phyloP scores from a whole-genome alignment of 2,329 filamentous ascomycete species.

The Cadophora luteo-olivacea region DNA sequence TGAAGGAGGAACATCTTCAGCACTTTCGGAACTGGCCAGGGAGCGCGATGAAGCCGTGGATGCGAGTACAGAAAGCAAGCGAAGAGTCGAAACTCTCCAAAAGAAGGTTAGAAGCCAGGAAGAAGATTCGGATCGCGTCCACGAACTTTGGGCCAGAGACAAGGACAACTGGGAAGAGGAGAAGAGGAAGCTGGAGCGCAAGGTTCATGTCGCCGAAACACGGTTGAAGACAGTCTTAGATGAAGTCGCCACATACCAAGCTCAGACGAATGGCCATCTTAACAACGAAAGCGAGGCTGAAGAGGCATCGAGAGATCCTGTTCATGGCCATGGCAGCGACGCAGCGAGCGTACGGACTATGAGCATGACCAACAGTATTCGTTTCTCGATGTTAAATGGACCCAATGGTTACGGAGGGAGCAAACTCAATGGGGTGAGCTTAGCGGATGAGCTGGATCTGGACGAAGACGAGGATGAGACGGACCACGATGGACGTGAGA shows the following conservation, averaged over 20 bases:
- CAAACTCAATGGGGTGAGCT: constrained; percentile 71
- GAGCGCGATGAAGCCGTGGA: constrained; percentile 88
- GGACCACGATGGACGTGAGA: constrained; percentile 73
- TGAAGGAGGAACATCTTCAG: constrained; percentile 87
- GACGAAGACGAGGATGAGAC: constrained; percentile 78
- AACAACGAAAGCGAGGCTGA: constrained; percentile 65
- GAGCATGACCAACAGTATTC: constrained; percentile 74
- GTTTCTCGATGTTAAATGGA: constrained; percentile 74
- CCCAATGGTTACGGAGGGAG: constrained; percentile 56
- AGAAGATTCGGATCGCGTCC: constrained; percentile 79
- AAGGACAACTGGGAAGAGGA: constrained; percentile 86
- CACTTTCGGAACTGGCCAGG: constrained; percentile 79
- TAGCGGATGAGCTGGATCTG: constrained; percentile 91
- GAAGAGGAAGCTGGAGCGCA: constrained; percentile 80
- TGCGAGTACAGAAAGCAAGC: constrained; percentile 72
- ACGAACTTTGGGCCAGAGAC: constrained; percentile 83
- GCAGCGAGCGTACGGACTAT: constrained; percentile 75
- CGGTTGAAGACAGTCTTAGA: constrained; percentile 84
- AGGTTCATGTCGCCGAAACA: constrained; percentile 87
- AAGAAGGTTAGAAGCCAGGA: constrained; percentile 81
- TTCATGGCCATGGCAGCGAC: constrained; percentile 64
- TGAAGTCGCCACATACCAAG: constrained; percentile 78
- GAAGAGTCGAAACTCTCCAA: constrained; percentile 77
- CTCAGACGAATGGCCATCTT: constrained; percentile 52
- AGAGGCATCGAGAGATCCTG: constrained; percentile 65